A percentile compares a stretch with the other conserved stretches of the same genome.
Evolutionary conservation across 2,329 filamentous ascomycete species (phyloP).

Genomic region (Alternaria longipes): DNA sequence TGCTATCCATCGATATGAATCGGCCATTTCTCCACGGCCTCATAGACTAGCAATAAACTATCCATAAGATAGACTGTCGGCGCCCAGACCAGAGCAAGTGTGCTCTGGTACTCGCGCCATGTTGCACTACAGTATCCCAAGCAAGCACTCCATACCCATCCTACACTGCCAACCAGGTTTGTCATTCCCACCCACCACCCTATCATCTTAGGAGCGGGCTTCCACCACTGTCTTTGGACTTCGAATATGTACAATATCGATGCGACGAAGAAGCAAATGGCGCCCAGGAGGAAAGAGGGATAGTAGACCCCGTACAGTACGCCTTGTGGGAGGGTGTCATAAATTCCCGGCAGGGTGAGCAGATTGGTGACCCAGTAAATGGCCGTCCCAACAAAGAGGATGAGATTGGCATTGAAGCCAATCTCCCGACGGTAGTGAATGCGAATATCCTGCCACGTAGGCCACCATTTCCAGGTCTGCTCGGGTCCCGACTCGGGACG

Average conservation of each 20-base stretch:
- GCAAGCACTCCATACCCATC: slow-evolving; percentile 3
- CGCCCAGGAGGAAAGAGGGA: background rate
- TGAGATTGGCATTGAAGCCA: background rate
- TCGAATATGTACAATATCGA: background rate
- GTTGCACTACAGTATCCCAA: background rate
- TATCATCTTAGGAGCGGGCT: background rate
- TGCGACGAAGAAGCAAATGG: background rate
- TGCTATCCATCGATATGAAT: background rate
- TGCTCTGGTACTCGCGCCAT: slow-evolving; percentile 1
- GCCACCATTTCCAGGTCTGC: slow-evolving; percentile 1
- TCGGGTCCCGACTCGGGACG: background rate
- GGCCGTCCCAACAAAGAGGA: background rate
- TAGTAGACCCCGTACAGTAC: background rate
- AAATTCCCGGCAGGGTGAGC: background rate
- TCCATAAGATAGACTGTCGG: background rate
- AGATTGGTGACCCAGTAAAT: background rate
- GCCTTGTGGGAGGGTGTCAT: background rate
- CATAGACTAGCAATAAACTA: slow-evolving; percentile 1
- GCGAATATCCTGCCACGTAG: slow-evolving; percentile 1
- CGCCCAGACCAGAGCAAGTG: background rate
- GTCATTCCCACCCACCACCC: background rate
- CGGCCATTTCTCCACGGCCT: slow-evolving; percentile 3
- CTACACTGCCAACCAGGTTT: slow-evolving; percentile 3
- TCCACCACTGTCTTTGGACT: background rate
- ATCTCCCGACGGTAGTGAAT: background rate